phyloP scores from a whole-genome alignment of 345 rosid genomes.

The Lumnitzera racemosa region DNA sequence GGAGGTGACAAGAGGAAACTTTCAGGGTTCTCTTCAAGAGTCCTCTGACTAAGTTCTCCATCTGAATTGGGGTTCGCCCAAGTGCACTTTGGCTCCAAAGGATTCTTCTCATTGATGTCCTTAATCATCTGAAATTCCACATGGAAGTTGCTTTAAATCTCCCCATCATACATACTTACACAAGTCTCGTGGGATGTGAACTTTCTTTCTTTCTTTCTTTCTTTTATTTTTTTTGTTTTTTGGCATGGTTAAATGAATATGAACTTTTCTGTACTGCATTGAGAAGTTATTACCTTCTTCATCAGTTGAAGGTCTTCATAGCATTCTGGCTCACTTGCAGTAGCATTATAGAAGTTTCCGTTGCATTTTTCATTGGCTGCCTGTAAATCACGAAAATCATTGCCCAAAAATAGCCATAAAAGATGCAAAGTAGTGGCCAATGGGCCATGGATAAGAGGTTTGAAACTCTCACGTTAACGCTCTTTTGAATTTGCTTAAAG shows the following conservation, averaged over 20 bases:
- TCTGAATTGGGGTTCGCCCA: conserved; percentile 16
- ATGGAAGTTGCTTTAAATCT: too few species aligned
- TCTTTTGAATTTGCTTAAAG: too few species aligned
- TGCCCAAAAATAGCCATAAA: too few species aligned
- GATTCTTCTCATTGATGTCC: conserved; percentile 13
- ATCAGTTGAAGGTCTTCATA: conserved; percentile 1
- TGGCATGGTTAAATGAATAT: too few species aligned
- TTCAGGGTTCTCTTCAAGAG: conserved; percentile 9
- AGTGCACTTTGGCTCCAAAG: conserved; percentile 25
- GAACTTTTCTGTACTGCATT: too few species aligned
- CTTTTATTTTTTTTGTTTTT: too few species aligned
- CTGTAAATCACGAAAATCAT: background rate
- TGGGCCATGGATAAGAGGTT: too few species aligned
- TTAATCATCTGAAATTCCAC: conserved; percentile 15
- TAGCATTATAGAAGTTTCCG: conserved; percentile 12
- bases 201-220: background rate
- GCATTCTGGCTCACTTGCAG: conserved; percentile 13
- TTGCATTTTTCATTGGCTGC: conserved; percentile 13
- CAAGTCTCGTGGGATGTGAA: background rate
- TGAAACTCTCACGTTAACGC: too few species aligned
- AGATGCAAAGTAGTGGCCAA: too few species aligned
- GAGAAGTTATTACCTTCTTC: conserved; percentile 5
- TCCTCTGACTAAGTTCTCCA: conserved; percentile 11
- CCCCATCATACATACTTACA: background rate
- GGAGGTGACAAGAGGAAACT: conserved; percentile 20